These are phyloP conservation scores for Phaeosphaeria sp. DNA, from an alignment of 2,329 filamentous ascomycete species.

Conservation along the genomic window DNA sequence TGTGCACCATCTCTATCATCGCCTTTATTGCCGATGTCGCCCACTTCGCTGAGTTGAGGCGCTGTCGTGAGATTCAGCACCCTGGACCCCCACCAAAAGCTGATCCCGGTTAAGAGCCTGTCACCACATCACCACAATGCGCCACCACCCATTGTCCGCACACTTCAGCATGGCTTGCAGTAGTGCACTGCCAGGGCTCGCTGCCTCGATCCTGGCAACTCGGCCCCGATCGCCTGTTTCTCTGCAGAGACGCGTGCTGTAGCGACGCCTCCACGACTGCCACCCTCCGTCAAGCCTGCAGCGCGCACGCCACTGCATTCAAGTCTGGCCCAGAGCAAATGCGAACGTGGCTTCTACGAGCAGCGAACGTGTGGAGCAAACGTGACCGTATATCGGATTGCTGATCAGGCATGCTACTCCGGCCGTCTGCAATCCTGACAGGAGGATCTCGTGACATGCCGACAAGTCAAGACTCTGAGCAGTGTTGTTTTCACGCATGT, in stretches of 20 bases:
- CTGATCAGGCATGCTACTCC: neutral
- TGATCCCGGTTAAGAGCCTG: neutral
- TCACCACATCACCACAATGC: slow-evolving; percentile 15
- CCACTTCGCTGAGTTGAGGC: neutral
- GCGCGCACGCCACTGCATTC: neutral
- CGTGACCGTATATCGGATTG: neutral
- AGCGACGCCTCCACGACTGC: slow-evolving; percentile 11
- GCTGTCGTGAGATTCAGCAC: neutral
- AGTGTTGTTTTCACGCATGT: neutral
- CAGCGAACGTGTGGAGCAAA: neutral
- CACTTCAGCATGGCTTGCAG: slow-evolving; percentile 12
- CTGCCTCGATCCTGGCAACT: slow-evolving; percentile 7
- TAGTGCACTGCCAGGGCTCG: slow-evolving; percentile 6
- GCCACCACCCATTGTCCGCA: slow-evolving; percentile 19
- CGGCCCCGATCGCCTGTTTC: slow-evolving; percentile 15
- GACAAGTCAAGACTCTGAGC: neutral
- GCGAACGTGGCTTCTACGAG: neutral
- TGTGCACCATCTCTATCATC: neutral
- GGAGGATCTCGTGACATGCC: neutral
- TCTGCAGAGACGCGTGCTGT: slow-evolving; percentile 9
- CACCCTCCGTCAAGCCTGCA: slow-evolving; percentile 1
- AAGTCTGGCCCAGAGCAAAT: neutral
- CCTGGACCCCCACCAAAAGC: neutral
- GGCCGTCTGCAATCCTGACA: neutral
- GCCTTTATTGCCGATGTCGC: neutral